Percentiles rank a stretch among this genome's conserved stretches.
phyloP scores from a whole-genome alignment of 140 eudicot species.

The Anethum foeniculum region DNA sequence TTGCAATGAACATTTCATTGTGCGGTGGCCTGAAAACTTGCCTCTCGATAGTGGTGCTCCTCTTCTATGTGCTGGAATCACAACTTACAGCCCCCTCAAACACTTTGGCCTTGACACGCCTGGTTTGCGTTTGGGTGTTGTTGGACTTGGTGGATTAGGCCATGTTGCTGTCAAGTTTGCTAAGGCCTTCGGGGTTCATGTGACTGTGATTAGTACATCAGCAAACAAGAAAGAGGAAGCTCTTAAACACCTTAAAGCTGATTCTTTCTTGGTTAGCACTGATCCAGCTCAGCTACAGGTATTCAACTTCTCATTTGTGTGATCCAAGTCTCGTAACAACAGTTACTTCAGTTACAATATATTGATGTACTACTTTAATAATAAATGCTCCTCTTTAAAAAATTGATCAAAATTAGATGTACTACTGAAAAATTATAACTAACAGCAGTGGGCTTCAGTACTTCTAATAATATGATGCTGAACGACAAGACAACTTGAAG shows the following conservation, averaged over 20 bases:
- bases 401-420: not conserved
- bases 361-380: no score
- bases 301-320: no score
- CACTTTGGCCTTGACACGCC: slow-evolving; percentile 19
- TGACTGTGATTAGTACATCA: slow-evolving; percentile 19
- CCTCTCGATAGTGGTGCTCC: slow-evolving; percentile 17
- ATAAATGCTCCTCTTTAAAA: not conserved
- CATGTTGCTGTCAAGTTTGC: slow-evolving; percentile 20
- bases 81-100: slow-evolving; percentile 18
- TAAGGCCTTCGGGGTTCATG: slow-evolving; percentile 13
- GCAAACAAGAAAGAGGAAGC: slow-evolving; percentile 14
- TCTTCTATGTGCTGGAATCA: slow-evolving; percentile 18
- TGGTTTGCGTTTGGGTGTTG: slow-evolving; percentile 15
- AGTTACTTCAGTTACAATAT: no score
- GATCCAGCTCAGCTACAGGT: slow-evolving; percentile 18
- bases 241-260: slow-evolving; percentile 13
- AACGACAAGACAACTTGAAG: not conserved
- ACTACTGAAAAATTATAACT: no score
- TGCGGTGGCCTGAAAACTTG: slow-evolving; percentile 12
- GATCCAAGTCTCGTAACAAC: not conserved
- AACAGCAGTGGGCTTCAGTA: not conserved
- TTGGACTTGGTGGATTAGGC: slow-evolving; percentile 19
- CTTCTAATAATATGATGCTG: not conserved
- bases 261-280: slow-evolving; percentile 17
- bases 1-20: slow-evolving; percentile 13